These are phyloP conservation scores for Cordyceps fumosorosea DNA, from an alignment of 2,329 filamentous ascomycete genomes.

Conservation along the genomic window DNA sequence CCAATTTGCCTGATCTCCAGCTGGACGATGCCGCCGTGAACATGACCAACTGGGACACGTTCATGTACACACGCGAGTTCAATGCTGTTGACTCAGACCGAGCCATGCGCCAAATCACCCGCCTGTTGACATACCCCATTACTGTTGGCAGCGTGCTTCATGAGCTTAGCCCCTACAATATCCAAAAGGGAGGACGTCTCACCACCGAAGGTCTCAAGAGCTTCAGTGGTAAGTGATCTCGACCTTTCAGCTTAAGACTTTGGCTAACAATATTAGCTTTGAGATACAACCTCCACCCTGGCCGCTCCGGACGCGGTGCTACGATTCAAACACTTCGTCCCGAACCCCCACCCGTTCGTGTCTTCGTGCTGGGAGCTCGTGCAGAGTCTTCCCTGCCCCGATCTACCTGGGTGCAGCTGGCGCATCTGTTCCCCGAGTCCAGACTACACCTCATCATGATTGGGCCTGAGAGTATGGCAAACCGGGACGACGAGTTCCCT, in stretches of 20 bases:
- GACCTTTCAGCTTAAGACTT: neutral
- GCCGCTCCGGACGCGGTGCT: conserved; percentile 65
- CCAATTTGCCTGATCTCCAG: conserved; percentile 81
- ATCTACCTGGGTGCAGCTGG: conserved; percentile 87
- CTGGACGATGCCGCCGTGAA: conserved; percentile 91
- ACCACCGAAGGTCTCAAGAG: conserved; percentile 89
- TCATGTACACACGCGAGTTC: conserved; percentile 87
- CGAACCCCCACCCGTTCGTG: conserved; percentile 77
- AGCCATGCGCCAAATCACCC: conserved; percentile 85
- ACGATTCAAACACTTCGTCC: conserved; percentile 74
- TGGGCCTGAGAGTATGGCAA: conserved; percentile 91
- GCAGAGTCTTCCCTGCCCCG: conserved; percentile 96
- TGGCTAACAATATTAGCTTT: conserved; percentile 52
- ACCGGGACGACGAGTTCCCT: conserved; percentile 88
- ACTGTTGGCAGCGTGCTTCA: conserved; percentile 89
- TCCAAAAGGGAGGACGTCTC: conserved; percentile 67
- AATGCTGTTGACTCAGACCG: conserved; percentile 86
- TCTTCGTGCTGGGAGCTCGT: conserved; percentile 90
- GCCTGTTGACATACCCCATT: conserved; percentile 86
- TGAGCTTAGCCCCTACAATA: conserved; percentile 86
- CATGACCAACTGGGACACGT: conserved; percentile 98
- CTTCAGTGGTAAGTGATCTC: conserved; percentile 64
- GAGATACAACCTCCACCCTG: conserved; percentile 88
- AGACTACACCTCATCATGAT: conserved; percentile 90
- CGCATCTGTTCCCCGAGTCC: conserved; percentile 91